Evolutionary conservation across 805 yeast genomes (phyloP).

Genomic region (Barnettozyma californica): DNA sequence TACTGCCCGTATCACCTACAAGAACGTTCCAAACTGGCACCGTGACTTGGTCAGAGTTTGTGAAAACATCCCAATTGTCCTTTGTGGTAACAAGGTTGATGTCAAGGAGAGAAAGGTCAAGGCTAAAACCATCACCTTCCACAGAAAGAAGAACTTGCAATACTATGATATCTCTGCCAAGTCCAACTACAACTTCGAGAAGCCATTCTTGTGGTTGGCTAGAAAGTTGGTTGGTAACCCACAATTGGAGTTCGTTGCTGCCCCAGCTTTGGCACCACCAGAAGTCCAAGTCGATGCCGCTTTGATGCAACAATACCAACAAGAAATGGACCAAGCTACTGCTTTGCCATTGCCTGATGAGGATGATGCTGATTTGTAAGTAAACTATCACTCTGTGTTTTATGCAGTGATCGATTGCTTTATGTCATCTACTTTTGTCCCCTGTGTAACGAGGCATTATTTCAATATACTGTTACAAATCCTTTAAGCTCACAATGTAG

Average conservation of each 20-base stretch:
- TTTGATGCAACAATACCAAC: constrained; percentile 97
- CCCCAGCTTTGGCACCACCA: constrained; percentile 99
- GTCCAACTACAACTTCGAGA: constrained; percentile 98
- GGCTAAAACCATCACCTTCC: constrained; percentile 99
- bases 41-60: constrained; percentile 99
- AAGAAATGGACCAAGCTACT: constrained; percentile 99
- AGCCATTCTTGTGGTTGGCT: constrained; percentile 99
- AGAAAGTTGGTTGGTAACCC: constrained; percentile 99
- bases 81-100: constrained; percentile 99
- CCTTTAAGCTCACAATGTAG: not conserved
- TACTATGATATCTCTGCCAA: constrained; percentile 99
- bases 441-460: constrained; percentile 1
- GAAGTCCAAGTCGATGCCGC: constrained; percentile 96
- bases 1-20: constrained; percentile 98
- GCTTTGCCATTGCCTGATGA: constrained; percentile 99
- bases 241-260: constrained; percentile 95
- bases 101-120: constrained; percentile 99
- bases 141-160: constrained; percentile 99
- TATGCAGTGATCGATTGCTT: not conserved
- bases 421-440: not conserved
- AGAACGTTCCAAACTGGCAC: constrained; percentile 99
- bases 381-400: not conserved
- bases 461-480: not conserved
- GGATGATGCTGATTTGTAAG: constrained; percentile 97
- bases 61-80: constrained; percentile 98